These are phyloP conservation scores for Wickerhamomyces tratensis DNA, from an alignment of 805 yeast genomes.

Conservation along the genomic window DNA sequence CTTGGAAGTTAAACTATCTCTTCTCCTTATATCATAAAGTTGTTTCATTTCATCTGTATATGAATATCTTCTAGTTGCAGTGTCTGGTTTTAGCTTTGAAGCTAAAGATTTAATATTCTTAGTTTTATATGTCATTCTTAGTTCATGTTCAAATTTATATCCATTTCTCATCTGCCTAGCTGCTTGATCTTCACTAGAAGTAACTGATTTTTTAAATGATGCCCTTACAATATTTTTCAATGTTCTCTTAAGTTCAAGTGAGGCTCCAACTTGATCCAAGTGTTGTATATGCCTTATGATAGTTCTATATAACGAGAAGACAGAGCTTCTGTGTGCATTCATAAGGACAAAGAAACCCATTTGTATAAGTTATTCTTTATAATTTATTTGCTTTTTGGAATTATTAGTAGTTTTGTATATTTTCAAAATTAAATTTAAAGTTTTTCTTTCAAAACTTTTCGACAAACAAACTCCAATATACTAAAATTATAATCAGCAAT, in stretches of 20 bases:
- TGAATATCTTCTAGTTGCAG: not conserved
- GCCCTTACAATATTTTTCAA: not conserved
- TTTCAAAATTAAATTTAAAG: too few species aligned
- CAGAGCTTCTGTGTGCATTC: slow-evolving; percentile 19
- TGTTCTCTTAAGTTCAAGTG: too few species aligned
- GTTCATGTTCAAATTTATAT: slow-evolving; percentile 5
- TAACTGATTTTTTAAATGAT: slow-evolving; percentile 1
- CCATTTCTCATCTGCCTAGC: slow-evolving; percentile 3
- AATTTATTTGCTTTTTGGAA: too few species aligned
- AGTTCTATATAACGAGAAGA: slow-evolving; percentile 20
- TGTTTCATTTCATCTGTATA: not conserved
- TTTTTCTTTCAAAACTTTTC: too few species aligned
- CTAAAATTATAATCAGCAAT: not conserved
- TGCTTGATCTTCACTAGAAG: too few species aligned
- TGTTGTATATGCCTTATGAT: slow-evolving; percentile 17
- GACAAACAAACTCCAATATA: not conserved
- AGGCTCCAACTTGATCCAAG: slow-evolving; percentile 1
- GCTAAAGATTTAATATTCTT: not conserved
- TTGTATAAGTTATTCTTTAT: slow-evolving; percentile 2
- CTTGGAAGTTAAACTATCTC: slow-evolving; percentile 5
- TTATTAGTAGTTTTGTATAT: too few species aligned
- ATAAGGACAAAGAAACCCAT: slow-evolving; percentile 21
- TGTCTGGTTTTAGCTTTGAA: not conserved
- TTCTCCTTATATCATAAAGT: slow-evolving; percentile 5
- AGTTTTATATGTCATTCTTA: slow-evolving; percentile 2